Base-by-base conservation (phyloP, 805 yeast genomes). In the Candida qinlingensis region DNA sequence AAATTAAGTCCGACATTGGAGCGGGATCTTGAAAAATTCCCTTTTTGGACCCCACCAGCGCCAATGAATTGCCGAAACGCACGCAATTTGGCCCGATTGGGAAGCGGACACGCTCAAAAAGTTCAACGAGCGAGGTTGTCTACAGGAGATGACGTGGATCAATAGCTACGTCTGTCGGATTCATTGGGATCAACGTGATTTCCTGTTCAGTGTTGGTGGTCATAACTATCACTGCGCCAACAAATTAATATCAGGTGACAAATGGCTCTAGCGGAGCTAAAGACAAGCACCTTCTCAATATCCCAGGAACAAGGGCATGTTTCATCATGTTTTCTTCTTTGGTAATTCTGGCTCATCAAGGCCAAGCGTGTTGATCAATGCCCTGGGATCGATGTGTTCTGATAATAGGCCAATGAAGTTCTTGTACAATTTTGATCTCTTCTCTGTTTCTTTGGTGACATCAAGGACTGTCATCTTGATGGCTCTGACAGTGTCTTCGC, bases 301-400 rank as follows among this genome's bases (percentile, higher is more conserved):
- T 19, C 19, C 19, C 19, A 19, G 19, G 19, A 19, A 19, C 19
- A 19, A 19, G 19, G 19, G 2, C 19, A 19, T 19, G 19, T 19
- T 19, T 19, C 19, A 19, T 19, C 19, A 19, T 19, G 19, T 11
- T 8, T 19, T 34, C 25, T 34, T 31, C 33, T 30, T 25, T 30
- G 11, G 27, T n/a, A 31, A 30, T 12, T n/a, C 13, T 5, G 29
- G 37, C 7, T 41, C 43, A 4, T 31, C 34, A 11, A 31, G 34
- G 11, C 34, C 34, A 8, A 31, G 34, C 2, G 34, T 31, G 11
- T 31, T 31, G 7, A 48, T 33, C 30, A 58, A 37, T 0, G 40
- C 19, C 29, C 51, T 51, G 3, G 59, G 49, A 38, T 59, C 61
- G 12, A 57, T 39, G 34, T 44, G 50, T 38, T 58, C 63, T 27